Evolutionary conservation across 306 rosid species (phyloP), one percentile per base, ranked within the genome.

Genomic region (Lupinus albus): DNA sequence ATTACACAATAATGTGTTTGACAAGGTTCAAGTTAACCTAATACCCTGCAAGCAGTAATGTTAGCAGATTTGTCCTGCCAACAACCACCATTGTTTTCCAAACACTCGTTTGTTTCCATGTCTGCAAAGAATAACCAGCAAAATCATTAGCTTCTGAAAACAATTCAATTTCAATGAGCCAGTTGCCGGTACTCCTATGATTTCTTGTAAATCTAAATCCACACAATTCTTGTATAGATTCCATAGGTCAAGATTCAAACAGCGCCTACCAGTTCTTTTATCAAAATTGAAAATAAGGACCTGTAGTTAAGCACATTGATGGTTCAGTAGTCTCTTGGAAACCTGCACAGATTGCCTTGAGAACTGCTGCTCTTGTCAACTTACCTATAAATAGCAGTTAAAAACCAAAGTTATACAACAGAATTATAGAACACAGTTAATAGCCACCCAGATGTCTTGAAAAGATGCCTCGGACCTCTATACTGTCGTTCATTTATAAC

Each of bases 31-130:
- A 30, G 45, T 61, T 32, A 76, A 72, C 54, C 36, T 15, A 72
- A 82, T 90, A 93, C 99, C 94, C 85, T 82, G 97, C 99, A 93
- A 13, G 99, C 96, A 13, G 97, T 81, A 46, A 93, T 56, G 78
- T 93, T 90, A 39, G 94, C 69, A 70, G 78, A 61, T 66, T 75
- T 79, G 47, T 93, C 91, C 52, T 78, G 61, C 98, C 98, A 93
- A 80, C 97, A 93, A 74, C 98, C 98, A 64, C 97, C 98, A 53
- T 93, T 85, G 79, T 88, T 93, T 38, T 79, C 92, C 80, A 90
- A 78, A 79, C 99, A 93, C 87, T 90, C 96, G 48, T 93, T 88
- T 65, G 97, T 90, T 85, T 93, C 86, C 68, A 93, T 32, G 12
- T 86, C 99, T 90, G 85, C 67, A 79, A 56, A 57, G 53, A 52